phyloP scores from a whole-genome alignment of 345 rosid genomes.

The Geranium rotundifolium region DNA sequence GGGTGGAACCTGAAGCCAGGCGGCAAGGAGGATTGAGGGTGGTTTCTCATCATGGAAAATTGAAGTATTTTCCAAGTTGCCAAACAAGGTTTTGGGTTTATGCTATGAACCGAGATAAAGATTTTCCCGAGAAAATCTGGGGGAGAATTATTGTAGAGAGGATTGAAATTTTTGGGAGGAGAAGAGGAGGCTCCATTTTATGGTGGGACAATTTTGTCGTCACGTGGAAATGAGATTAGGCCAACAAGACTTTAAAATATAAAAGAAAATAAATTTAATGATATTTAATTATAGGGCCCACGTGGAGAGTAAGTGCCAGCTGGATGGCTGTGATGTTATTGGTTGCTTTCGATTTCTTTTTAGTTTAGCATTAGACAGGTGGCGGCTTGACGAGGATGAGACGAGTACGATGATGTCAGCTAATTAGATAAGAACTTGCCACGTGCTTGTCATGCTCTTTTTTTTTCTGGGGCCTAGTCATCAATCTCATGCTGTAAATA shows the following conservation, averaged over 20 bases:
- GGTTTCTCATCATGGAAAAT: conserved; percentile 32
- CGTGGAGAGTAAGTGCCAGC: conserved; percentile 17
- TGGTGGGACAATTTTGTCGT: conserved; percentile 59
- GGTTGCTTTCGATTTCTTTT: not conserved
- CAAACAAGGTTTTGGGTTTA: too few species aligned
- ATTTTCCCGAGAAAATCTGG: not conserved
- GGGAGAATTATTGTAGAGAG: conserved; percentile 12
- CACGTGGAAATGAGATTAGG: conserved; percentile 25
- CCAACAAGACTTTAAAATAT: conserved; percentile 5
- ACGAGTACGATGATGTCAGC: conserved; percentile 16
- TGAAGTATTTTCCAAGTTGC: too few species aligned
- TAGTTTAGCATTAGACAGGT: conserved; percentile 2
- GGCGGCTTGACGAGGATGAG: conserved; percentile 36
- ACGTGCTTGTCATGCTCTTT: conserved; percentile 16
- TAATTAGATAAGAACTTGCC: conserved; percentile 13
- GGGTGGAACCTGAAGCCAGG: conserved; percentile 98
- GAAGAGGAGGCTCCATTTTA: conserved; percentile 43
- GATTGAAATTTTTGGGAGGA: conserved; percentile 60
- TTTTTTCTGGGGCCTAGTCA: too few species aligned
- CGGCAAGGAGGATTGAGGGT: conserved; percentile 67
- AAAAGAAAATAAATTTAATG: too few species aligned
- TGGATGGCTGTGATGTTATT: conserved; percentile 5
- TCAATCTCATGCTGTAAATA: too few species aligned
- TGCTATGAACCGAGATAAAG: not conserved
- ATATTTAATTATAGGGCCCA: not conserved